These are phyloP conservation scores for Plasmodium gonderi DNA, from an alignment of 169 alveolate species.

Conservation along the genomic window DNA sequence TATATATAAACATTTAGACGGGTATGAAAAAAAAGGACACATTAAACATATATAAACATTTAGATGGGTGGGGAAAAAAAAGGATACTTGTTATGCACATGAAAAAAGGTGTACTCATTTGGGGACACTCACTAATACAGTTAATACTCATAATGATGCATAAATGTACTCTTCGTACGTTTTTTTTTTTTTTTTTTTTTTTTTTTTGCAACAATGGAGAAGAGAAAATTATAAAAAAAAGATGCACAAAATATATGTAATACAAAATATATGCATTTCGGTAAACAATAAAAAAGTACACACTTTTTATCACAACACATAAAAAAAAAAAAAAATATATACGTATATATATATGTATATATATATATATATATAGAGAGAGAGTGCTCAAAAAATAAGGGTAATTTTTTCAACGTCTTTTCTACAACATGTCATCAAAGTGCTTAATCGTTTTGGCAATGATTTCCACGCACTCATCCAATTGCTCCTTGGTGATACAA, in stretches of 20 bases:
- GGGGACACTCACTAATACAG: neutral
- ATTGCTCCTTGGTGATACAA: conserved; percentile 84
- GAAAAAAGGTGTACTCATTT: neutral
- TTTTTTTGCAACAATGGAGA: neutral
- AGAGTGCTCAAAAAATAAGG: no score
- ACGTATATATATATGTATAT: neutral
- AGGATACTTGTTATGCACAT: neutral
- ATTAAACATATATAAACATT: no score
- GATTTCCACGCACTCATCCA: conserved; percentile 83
- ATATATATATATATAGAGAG: no score
- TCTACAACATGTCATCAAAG: conserved; percentile 56
- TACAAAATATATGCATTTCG: neutral
- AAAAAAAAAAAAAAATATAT: neutral
- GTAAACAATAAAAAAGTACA: neutral
- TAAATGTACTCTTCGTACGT: neutral
- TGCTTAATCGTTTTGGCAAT: conserved; percentile 79
- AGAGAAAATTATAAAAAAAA: neutral
- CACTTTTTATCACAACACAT: neutral
- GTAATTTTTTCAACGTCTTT: no score
- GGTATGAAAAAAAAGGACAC: no score
- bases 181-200: no score
- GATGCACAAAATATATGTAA: neutral
- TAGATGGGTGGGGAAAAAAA: no score
- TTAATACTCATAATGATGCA: neutral
- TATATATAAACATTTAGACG: neutral